phyloP scores from a whole-genome alignment of 306 rosid genomes.

The Pterocarpus santalinus region DNA sequence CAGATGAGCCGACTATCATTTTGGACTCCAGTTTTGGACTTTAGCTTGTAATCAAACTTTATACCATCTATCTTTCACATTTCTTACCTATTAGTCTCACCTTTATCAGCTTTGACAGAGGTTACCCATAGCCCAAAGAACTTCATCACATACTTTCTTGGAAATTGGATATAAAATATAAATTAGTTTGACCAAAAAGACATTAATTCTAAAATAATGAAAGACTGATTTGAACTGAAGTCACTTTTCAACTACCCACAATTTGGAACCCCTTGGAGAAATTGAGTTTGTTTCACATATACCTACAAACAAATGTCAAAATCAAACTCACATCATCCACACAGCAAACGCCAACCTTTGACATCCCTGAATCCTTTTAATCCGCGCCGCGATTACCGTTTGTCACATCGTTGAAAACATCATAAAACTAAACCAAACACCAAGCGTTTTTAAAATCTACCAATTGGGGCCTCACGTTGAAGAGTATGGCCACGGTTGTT shows the following conservation, averaged over 20 bases:
- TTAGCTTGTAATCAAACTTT: conserved; percentile 5
- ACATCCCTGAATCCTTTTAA: neutral
- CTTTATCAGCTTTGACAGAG: conserved; percentile 32
- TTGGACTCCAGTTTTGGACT: conserved; percentile 42
- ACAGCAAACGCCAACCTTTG: neutral
- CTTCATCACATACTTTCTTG: neutral
- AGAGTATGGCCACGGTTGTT: conserved; percentile 44
- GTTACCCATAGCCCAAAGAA: neutral
- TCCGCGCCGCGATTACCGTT: conserved; percentile 67
- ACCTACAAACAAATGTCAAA: conserved; percentile 43
- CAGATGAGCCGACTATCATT: conserved; percentile 53
- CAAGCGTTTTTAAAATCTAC: neutral
- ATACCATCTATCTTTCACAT: neutral
- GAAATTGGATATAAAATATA: too few relatives aligned
- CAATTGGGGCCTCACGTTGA: conserved; percentile 21
- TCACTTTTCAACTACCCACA: conserved; percentile 31
- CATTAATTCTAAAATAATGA: neutral
- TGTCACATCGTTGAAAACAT: conserved; percentile 9
- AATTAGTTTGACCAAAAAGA: too few relatives aligned
- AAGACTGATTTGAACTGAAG: neutral
- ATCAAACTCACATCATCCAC: conserved; percentile 26
- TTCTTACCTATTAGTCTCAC: neutral
- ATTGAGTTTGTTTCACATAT: conserved; percentile 18
- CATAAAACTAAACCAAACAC: conserved; percentile 38
- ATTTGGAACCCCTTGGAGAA: neutral